Evolutionary conservation across 1,284 basidiomycete genomes (phyloP).

Genomic region (Agroathelia rolfsii): DNA sequence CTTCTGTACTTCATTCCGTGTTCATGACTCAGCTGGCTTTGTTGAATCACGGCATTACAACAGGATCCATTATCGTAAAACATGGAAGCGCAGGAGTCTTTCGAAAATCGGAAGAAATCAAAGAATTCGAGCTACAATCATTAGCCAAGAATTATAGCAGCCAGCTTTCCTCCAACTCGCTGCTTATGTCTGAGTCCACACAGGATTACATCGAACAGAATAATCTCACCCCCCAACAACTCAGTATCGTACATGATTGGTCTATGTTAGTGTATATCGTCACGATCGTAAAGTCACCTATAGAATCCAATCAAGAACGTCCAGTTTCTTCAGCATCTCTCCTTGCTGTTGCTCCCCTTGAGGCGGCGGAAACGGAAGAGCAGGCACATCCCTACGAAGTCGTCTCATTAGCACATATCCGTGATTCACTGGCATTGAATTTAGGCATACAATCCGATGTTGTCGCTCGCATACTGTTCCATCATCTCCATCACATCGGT

Average conservation of each 20-base stretch:
- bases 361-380: constrained; percentile 19
- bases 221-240: constrained; percentile 24
- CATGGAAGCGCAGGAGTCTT: constrained; percentile 22
- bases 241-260: constrained; percentile 57
- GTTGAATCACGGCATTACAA: constrained; percentile 51
- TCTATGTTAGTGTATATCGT: constrained; percentile 51
- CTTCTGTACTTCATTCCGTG: constrained; percentile 45
- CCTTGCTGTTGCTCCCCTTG: constrained; percentile 31
- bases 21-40: constrained; percentile 62
- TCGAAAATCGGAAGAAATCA: constrained; percentile 23
- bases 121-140: constrained; percentile 52
- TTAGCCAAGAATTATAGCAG: constrained; percentile 41
- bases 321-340: constrained; percentile 20
- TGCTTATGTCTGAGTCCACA: constrained; percentile 34
- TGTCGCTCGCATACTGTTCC: constrained; percentile 42
- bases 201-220: constrained; percentile 46
- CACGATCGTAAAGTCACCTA: constrained; percentile 45
- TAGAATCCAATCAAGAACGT: constrained; percentile 15
- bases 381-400: constrained; percentile 45
- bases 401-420: constrained; percentile 46
- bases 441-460: constrained; percentile 45
- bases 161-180: constrained; percentile 31
- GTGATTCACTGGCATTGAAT: constrained; percentile 50
- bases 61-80: constrained; percentile 53
- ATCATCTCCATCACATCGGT: constrained; percentile 51